Evolutionary conservation across 2,329 filamentous ascomycete species (phyloP), one percentile per base, ranked within the genome.

Genomic region (Monascus ruber): DNA sequence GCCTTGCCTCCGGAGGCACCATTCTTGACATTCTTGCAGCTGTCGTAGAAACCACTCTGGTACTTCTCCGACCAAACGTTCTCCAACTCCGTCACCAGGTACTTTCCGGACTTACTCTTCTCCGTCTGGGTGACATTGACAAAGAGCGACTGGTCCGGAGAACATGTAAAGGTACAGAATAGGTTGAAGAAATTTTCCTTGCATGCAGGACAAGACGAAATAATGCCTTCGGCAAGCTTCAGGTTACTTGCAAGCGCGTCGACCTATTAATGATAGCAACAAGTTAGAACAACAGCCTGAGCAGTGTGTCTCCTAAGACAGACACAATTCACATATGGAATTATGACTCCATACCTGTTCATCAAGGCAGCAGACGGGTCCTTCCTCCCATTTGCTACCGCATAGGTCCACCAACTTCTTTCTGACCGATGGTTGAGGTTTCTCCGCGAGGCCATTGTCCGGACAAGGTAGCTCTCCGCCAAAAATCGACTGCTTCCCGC

Each of bases 21-120:
- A 54, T 96, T 95, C 59, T 98, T 98, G 64, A 98, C 89, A 60
- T 98, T 87, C 65, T 96, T 96, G 70, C 91, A 98, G 65, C 91
- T 98, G 63, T 94, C 76, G 60, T 88, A 98, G 67, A 98, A 93
- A 1, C 84, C 87, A 6, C 76, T 73, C 33, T 86, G 88, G 59
- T 93, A 96, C 38, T 83, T 72, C 41, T 87, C 73, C 2, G 86
- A 85, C 50, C 95, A 79, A 5, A 96, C 69, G 55, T 95, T 89
- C 56, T 95, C 88, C 24, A 98, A 67, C 65, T 95, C 86, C 1
- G 83, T 86, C 9, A 95, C 87, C n/a, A 86, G 63, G 41, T 67
- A 65, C 48, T 80, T 79, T 8, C 64, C 65, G 25, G 54, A 64
- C 40, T 62, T 73, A 57, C 47, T 67, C 61, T 62, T 72, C 46